Percentiles rank a stretch among this genome's conserved stretches.
phyloP scores from a whole-genome alignment of 2,329 filamentous ascomycete species.

The Graphiopsis chlorocephala region DNA sequence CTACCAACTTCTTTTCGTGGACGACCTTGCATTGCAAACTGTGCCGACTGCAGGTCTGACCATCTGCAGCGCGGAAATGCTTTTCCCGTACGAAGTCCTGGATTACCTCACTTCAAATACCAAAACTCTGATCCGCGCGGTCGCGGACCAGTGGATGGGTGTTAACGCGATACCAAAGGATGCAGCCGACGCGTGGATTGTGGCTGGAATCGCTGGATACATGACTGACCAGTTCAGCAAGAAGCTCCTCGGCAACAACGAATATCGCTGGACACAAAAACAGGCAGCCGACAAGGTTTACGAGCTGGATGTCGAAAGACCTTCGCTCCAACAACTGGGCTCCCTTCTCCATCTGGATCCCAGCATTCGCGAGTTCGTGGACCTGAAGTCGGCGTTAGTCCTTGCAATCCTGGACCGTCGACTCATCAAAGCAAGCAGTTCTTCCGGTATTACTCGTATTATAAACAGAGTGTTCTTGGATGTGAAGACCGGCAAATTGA shows the following conservation, averaged over 20 bases:
- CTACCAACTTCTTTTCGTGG: conserved; percentile 92
- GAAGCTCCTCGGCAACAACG: conserved; percentile 87
- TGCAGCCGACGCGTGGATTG: conserved; percentile 79
- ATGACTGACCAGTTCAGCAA: conserved; percentile 94
- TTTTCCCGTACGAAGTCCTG: conserved; percentile 81
- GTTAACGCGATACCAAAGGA: conserved; percentile 86
- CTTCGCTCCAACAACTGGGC: conserved; percentile 79
- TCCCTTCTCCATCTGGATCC: conserved; percentile 73
- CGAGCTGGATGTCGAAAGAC: conserved; percentile 75
- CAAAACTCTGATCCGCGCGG: conserved; percentile 73
- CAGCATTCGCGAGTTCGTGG: conserved; percentile 86
- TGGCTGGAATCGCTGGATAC: conserved; percentile 86
- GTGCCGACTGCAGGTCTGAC: conserved; percentile 78
- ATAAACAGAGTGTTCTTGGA: conserved; percentile 83
- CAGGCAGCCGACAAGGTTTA: conserved; percentile 76
- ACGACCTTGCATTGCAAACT: conserved; percentile 76
- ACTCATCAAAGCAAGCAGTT: conserved; percentile 81
- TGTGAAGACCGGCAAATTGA: conserved; percentile 76
- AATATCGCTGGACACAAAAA: conserved; percentile 89
- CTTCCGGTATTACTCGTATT: conserved; percentile 78
- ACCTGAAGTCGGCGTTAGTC: conserved; percentile 84
- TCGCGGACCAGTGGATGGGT: conserved; percentile 92
- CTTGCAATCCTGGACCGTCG: conserved; percentile 92
- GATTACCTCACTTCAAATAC: conserved; percentile 82
- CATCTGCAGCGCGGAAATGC: conserved; percentile 79